Evolutionary conservation across 2,329 filamentous ascomycete species (phyloP), one percentile per base, ranked within the genome.

Genomic region (Catunica adiposa): DNA sequence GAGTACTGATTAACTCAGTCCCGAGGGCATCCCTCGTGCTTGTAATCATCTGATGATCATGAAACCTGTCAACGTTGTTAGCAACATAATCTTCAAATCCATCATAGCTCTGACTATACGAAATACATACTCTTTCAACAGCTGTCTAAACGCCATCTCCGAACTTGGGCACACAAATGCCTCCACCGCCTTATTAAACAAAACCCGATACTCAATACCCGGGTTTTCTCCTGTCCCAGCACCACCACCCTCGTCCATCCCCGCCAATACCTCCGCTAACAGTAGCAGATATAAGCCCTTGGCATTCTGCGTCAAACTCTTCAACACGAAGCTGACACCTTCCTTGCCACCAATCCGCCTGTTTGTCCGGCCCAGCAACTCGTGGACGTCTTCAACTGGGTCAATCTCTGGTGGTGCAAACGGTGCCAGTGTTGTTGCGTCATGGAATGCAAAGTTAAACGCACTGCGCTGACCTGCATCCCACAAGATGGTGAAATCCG

Each of bases 31-130:
- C 90, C 65, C 90, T 90, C 60, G 82, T 80, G 59, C 86, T 94
- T 56, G 87, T 87, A 60, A 98, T 85, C 81, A 98, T 97, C 65
- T 96, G 88, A 71, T 98, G 92, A 64, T 98, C 92, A 66, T 96
- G 88, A 67, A 98, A 92, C 68, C 82, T 85, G 61, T 14, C 25
- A 52, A n/a, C 15, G 14, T 3, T 34, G 29, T 48, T 57, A 53
- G 42, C 4, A 53, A 34, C 55, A 65, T 72, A 51, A 9, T 22
- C 59, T 68, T 63, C 51, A 58, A 22, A 42, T 9, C 17, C 17
- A 17, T n/a, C 8, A n/a, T n/a, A 15, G 2, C 15, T 44, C 4
- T 44, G 11, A 40, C 37, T 29, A 38, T 5, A 57, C 17, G 29
- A 29, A n/a, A 56, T 15, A 59, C 80, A 60, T 69, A 92, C 77